These are phyloP conservation scores for Fusarium miscanthi DNA, from an alignment of 2,329 filamentous ascomycete genomes.

Conservation along the genomic window DNA sequence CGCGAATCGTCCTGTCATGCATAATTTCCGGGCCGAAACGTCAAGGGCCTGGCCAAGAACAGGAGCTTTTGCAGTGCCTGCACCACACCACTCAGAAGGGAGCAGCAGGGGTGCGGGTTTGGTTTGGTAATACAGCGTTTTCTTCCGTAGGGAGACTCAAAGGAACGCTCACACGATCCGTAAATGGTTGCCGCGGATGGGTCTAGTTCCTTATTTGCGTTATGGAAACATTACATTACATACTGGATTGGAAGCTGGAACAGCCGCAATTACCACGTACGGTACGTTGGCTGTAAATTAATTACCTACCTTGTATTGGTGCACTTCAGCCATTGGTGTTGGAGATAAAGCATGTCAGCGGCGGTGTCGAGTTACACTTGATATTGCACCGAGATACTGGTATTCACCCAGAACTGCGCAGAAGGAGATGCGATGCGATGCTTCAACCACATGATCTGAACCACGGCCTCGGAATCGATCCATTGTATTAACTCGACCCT, in stretches of 20 bases:
- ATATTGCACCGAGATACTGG: not conserved
- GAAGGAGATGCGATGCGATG: not conserved
- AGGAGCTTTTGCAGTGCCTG: not conserved
- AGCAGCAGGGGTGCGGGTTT: not conserved
- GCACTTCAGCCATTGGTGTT: not conserved
- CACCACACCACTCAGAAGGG: slow-evolving; percentile 2
- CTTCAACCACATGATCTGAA: slow-evolving; percentile 9
- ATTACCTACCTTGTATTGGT: not conserved
- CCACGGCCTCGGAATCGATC: slow-evolving; percentile 17
- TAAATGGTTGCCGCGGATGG: slow-evolving; percentile 8
- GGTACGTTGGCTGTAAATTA: not conserved
- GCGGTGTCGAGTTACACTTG: not conserved
- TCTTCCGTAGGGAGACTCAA: not conserved
- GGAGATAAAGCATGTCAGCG: slow-evolving; percentile 16
- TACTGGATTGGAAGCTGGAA: not conserved
- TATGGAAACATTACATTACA: slow-evolving; percentile 24
- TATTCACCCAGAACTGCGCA: not conserved
- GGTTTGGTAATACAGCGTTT: not conserved
- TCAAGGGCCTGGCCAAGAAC: slow-evolving; percentile 28
- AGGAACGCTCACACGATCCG: slow-evolving; percentile 10
- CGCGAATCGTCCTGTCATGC: slow-evolving; percentile 40
- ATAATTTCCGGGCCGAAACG: slow-evolving; percentile 45
- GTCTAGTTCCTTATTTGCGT: slow-evolving; percentile 4
- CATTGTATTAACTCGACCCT: slow-evolving; percentile 15
- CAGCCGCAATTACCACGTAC: not conserved